Evolutionary conservation across 2,329 filamentous ascomycete genomes (phyloP).

Genomic region (Thyridium curvatum): DNA sequence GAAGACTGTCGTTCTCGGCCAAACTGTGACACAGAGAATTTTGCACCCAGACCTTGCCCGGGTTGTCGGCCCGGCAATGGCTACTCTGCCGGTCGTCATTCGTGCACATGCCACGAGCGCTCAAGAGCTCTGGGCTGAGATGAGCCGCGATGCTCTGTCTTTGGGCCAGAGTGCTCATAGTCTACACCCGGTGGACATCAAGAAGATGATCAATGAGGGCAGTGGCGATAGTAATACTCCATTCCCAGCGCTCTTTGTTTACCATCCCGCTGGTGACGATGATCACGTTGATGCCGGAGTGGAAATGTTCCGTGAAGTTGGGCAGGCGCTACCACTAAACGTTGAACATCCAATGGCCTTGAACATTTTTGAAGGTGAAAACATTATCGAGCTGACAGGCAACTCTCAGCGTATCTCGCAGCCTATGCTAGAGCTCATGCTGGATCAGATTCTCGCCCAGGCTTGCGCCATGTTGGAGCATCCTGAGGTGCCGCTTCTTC

Average conservation of each 20-base stretch:
- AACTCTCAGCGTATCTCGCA: constrained; percentile 12
- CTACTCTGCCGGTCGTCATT: constrained; percentile 13
- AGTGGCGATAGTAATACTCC: constrained; percentile 9
- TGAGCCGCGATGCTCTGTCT: constrained; percentile 6
- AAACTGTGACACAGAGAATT: constrained; percentile 14
- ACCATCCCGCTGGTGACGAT: constrained; percentile 8
- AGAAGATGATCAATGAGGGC: constrained; percentile 13
- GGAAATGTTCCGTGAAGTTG: constrained; percentile 18
- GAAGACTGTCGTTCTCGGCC: constrained; percentile 13
- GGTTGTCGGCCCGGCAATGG: constrained; percentile 16
- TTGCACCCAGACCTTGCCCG: constrained; percentile 13
- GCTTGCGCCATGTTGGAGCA: constrained; percentile 8
- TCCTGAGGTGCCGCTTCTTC: constrained; percentile 8
- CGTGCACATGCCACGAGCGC: constrained; percentile 7
- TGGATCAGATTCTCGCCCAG: constrained; percentile 13
- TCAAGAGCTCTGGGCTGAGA: constrained; percentile 9
- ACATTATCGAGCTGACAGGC: constrained; percentile 13
- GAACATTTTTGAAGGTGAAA: constrained; percentile 22
- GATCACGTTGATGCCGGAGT: neutral
- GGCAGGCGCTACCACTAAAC: constrained; percentile 23
- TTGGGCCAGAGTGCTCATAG: constrained; percentile 7
- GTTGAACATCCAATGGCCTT: constrained; percentile 33
- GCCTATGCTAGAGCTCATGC: constrained; percentile 12
- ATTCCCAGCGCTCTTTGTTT: constrained; percentile 17
- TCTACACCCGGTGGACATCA: constrained; percentile 15